Base-by-base conservation (phyloP, 2,329 filamentous ascomycete species). In the Claviceps capensis region DNA sequence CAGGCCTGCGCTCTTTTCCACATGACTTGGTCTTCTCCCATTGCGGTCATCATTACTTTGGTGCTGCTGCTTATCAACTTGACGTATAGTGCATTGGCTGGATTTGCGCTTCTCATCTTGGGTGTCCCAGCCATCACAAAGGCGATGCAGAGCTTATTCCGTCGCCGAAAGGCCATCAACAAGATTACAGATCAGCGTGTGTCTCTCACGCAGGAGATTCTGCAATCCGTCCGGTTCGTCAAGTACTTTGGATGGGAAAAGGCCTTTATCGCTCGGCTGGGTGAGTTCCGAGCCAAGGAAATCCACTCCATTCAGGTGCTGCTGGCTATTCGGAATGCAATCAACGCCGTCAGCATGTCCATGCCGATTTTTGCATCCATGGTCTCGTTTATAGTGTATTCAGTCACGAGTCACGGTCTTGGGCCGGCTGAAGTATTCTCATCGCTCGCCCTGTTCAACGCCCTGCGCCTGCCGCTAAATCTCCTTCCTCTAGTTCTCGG, bases 171-270 rank as follows among this genome's bases (percentile, higher is more conserved):
- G 59, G 74, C 68, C 34, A 96, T 97, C 72, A 97, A 96, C 75
- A 90, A 89, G 62, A 80, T 96, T 54, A 97, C 91, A 2, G 91
- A 97, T 64, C 86, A 94, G 68, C 81, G 91, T 56, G 90, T 97
- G 7, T 86, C 86, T 50, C 72, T 97, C 37, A 96, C 89, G 0
- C 90, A 96, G 63, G 91, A 97, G 64, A 95, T 97, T 49, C 63
- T 97, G 14, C 85, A 89, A 59, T 87, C 88, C 0, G 90, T 96
- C 23, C 81, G 90, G 26, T 96, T 97, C 62, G 91, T 97, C 69
- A 97, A 97, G 66, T 96, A 82, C 66, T 97, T 96, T 63, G 90
- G 89, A 7, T 97, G 91, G 91, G 91, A 97, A 65, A 84, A 78
- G 53, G 85, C 87, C 37, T 96, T 97, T 62, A 71, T 96, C 13